A percentile compares a stretch with the other conserved stretches of the same genome.
These are phyloP conservation scores for Lumnitzera littorea DNA, from an alignment of 345 rosid genomes.

Conservation along the genomic window DNA sequence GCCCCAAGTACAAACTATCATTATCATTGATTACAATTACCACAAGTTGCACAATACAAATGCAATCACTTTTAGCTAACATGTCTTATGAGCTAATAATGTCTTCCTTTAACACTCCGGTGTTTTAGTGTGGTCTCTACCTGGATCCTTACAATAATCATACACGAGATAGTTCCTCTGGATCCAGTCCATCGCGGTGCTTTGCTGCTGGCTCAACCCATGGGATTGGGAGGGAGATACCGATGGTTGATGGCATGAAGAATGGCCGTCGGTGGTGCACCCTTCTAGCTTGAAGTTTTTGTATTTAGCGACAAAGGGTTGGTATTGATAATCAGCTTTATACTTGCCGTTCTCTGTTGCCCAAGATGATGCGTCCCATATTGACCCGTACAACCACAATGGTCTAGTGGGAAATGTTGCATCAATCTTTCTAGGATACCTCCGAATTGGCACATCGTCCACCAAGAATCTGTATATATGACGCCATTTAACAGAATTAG, in stretches of 20 bases:
- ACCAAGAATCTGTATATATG: slow-evolving; percentile 54
- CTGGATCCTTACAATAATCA: slow-evolving; percentile 74
- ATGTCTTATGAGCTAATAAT: no score
- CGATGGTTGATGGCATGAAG: slow-evolving; percentile 46
- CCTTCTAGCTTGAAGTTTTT: slow-evolving; percentile 54
- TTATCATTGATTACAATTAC: no score
- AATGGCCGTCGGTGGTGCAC: slow-evolving; percentile 28
- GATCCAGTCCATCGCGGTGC: slow-evolving; percentile 60
- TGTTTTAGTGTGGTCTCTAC: slow-evolving; percentile 56
- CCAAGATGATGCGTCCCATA: slow-evolving; percentile 98
- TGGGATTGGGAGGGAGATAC: slow-evolving; percentile 25
- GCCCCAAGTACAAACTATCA: no score
- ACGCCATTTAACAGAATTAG: no score
- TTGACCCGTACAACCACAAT: slow-evolving; percentile 82
- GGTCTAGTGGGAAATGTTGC: slow-evolving; percentile 72
- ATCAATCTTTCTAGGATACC: slow-evolving; percentile 56
- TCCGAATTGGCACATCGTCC: slow-evolving; percentile 84
- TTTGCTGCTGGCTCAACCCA: slow-evolving; percentile 50
- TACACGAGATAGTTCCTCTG: slow-evolving; percentile 68
- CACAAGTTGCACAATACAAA: no score
- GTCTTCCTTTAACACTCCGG: slow-evolving; percentile 53
- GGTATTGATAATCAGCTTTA: slow-evolving; percentile 67
- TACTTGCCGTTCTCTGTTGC: slow-evolving; percentile 87
- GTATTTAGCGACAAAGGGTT: slow-evolving; percentile 70
- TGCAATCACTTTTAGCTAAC: no score